Base-by-base conservation (phyloP, 2,329 filamentous ascomycete species). In the Geosmithia putterillii region DNA sequence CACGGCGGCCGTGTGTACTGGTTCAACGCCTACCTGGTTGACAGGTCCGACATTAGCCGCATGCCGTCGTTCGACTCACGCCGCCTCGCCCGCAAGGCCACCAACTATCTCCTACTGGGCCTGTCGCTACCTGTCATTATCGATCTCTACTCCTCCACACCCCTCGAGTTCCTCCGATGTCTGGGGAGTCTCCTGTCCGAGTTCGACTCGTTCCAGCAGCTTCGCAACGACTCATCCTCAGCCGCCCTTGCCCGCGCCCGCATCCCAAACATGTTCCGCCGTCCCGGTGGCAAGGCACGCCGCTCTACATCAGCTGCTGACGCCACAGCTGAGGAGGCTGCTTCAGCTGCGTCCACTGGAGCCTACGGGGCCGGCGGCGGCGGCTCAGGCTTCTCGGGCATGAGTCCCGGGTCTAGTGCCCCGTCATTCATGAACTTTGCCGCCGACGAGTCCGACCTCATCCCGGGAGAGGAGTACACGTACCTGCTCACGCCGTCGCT, bases 11-110 rank as follows among this genome's bases (percentile, higher is more conserved):
- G 87, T 46, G 81, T 95, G 37, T 96, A 94, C 68, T 96, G 92
- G 89, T 95, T 96, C 71, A 95, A 95, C 65, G 95, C 92, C 0
- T 78, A 95, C 47, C 83, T 94, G 56, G 95, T 95, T 63, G 86
- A 88, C 50, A 84, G 86, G 54, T 63, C 76, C 23, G 87, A 95
- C 60, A 73, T 96, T 28, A 69, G 75, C 42, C 81, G 82, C 56
- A 82, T 95, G 68, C 81, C 90, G 39, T 94, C 87, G 57, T 90
- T 94, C 57, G 85, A 94, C 46, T 69, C 79, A 4, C 80, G 84
- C 50, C 92, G 90, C 57, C 78, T 95, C 41, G 82, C 86, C 48
- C 83, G 89, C 46, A 86, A 92, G 52, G 90, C 92, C 32, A 94
- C 88, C 42, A 95, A 95, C 61, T 94, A 90, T 61, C 79, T 98